Base-by-base conservation (phyloP, 73 alveolate species). In the Symbiodinium natans region DNA sequence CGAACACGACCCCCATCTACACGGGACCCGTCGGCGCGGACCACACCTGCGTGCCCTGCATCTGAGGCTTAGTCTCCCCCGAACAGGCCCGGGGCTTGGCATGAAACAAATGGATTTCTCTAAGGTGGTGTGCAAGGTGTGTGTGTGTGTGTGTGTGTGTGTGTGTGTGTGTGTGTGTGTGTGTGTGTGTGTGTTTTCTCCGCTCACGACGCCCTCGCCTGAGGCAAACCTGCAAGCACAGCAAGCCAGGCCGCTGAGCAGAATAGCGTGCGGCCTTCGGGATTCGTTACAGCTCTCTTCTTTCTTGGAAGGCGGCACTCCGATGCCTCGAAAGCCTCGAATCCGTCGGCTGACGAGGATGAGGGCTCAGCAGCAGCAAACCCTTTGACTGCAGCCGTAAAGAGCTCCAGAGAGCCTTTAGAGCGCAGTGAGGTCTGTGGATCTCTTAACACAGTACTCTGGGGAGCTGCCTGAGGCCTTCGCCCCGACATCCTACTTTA, bases 401-500 rank as follows among this genome's bases (percentile, higher is more conserved):
- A 13, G 43, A n/a, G 6, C 1, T 75, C 46, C 27, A n/a, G 40
- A 9, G 42, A n/a, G 19, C 46, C 46, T 6, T 36, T n/a, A n/a
- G n/a, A n/a, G n/a, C 11, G 19, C 41, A 33, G 38, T 13, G 36
- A 39, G 31, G n/a, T 19, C 82, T 31, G 33, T 36, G 38, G 38
- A 21, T 13, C 82, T 27, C 33, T 25, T 29, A 71, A 5, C 43
- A 23, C 85, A 1, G 10, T n/a, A 29, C 2, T 7, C 46, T 2
- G 2, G 41, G 33, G 29, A 34, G 85, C n/a, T 34, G 46, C 85
- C 43, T 52, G 71, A 19, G 19, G 71, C 19, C 71, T 52, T 19
- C 80, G 38, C 82, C 48, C 88, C 75, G 52, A 71, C 88, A 41
- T 36, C 80, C 40, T 90, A 90, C 74, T 83, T 59, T 88, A 90